Conservation (phyloP, 2,329 filamentous ascomycete genomes). For the Aureobasidium vineae region DNA sequence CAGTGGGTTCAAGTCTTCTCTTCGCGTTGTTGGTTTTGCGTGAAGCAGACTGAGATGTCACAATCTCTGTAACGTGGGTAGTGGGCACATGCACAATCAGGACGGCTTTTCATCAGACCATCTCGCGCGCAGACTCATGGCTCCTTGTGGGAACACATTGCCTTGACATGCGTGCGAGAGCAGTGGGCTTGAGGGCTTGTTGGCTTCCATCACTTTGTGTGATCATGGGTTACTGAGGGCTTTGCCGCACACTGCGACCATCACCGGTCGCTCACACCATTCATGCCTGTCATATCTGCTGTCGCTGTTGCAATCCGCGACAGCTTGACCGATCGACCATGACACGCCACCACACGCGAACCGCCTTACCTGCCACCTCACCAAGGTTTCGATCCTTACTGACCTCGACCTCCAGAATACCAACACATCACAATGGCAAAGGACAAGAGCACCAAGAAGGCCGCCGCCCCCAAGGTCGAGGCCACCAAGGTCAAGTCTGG, state of each 20-base stretch:
- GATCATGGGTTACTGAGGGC: constrained; percentile 36
- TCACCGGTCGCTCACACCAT: constrained; percentile 17
- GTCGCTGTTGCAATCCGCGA: constrained; percentile 26
- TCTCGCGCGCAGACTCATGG: constrained; percentile 41
- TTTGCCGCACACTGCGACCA: constrained; percentile 29
- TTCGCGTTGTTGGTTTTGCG: constrained; percentile 27
- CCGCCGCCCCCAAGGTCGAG: constrained; percentile 34
- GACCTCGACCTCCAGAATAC: constrained; percentile 14
- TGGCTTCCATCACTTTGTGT: constrained; percentile 35
- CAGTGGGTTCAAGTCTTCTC: constrained; percentile 30
- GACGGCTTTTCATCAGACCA: constrained; percentile 36
- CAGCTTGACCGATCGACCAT: constrained; percentile 23
- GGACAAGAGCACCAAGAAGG: constrained; percentile 43
- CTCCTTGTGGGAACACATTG: constrained; percentile 54
- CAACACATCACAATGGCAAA: constrained; percentile 41
- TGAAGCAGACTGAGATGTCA: constrained; percentile 26
- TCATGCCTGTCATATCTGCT: constrained; percentile 19
- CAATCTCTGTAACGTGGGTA: constrained; percentile 26
- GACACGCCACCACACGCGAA: constrained; percentile 18
- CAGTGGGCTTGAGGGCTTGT: constrained; percentile 49
- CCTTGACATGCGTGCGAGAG: constrained; percentile 44
- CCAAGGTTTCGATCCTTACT: constrained; percentile 12
- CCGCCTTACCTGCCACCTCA: constrained; percentile 13
- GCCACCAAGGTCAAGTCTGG: constrained; percentile 58
- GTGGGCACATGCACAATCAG: constrained; percentile 28